Evolutionary conservation across 345 rosid species (phyloP).

Genomic region (Eucalyptus paniculata): DNA sequence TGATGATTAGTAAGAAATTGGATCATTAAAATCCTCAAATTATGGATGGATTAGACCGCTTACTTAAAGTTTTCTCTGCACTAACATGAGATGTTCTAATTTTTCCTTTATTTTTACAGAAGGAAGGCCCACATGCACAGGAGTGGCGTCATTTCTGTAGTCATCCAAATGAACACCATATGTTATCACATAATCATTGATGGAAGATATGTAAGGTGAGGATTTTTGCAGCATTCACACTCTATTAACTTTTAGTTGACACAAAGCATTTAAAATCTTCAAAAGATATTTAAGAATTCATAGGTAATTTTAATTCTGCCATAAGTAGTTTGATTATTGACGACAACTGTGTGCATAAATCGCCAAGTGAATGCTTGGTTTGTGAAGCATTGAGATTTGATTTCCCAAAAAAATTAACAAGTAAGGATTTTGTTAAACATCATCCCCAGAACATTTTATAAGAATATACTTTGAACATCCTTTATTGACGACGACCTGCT

Average conservation of each 20-base stretch:
- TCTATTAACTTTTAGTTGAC: neutral
- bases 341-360: neutral
- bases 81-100: neutral
- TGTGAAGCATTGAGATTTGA: neutral
- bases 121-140: neutral
- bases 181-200: neutral
- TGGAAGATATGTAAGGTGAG: neutral
- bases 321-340: neutral
- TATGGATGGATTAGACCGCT: neutral
- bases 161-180: neutral
- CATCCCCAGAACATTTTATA: neutral
- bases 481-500: neutral
- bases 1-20: neutral
- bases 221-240: neutral
- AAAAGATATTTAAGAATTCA: neutral
- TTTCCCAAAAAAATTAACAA: neutral
- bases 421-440: neutral
- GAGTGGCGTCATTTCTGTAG: neutral
- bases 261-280: neutral
- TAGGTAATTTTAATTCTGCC: neutral
- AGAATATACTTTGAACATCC: neutral
- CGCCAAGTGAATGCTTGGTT: neutral
- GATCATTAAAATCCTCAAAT: neutral
- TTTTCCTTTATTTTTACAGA: neutral
- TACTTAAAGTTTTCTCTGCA: neutral